phyloP scores from a whole-genome alignment of 805 yeast species.

The Pichia sporocuriosa region DNA sequence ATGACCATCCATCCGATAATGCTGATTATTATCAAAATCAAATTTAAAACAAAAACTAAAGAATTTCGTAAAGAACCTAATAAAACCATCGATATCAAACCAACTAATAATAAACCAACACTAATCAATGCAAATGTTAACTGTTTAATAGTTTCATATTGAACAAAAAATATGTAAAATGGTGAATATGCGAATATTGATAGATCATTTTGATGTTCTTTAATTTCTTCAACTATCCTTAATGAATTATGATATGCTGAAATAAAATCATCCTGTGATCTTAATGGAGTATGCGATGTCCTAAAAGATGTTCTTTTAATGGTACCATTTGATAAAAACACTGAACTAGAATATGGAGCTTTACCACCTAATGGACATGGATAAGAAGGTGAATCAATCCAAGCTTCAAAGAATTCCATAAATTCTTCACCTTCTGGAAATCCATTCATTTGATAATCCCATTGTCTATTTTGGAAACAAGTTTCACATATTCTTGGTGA shows the following conservation, averaged over 20 bases:
- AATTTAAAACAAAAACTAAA: slow-evolving; percentile 46
- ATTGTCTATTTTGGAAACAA: slow-evolving; percentile 59
- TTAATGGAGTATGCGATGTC: slow-evolving; percentile 68
- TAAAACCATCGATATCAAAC: slow-evolving; percentile 45
- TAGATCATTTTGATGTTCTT: slow-evolving; percentile 30
- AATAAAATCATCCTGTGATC: slow-evolving; percentile 81
- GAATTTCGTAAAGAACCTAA: slow-evolving; percentile 67
- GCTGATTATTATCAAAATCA: slow-evolving; percentile 57
- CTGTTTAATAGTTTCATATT: slow-evolving; percentile 61
- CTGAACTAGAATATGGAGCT: slow-evolving; percentile 73
- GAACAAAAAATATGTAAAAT: slow-evolving; percentile 88
- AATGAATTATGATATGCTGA: slow-evolving; percentile 67
- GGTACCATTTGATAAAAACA: slow-evolving; percentile 31
- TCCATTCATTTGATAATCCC: slow-evolving; percentile 72
- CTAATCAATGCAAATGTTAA: slow-evolving; percentile 49
- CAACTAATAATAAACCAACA: slow-evolving; percentile 45
- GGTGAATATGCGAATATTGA: slow-evolving; percentile 86
- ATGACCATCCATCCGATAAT: slow-evolving; percentile 77
- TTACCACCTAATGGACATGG: slow-evolving; percentile 95
- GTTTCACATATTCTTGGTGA: slow-evolving; percentile 67
- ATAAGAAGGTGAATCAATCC: slow-evolving; percentile 79
- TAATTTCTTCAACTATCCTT: slow-evolving; percentile 54
- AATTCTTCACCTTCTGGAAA: slow-evolving; percentile 71
- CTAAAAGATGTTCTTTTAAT: slow-evolving; percentile 66
- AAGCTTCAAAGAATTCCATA: slow-evolving; percentile 61